phyloP scores from a whole-genome alignment of 805 yeast genomes.

The Starmerella lactis-condensi region DNA sequence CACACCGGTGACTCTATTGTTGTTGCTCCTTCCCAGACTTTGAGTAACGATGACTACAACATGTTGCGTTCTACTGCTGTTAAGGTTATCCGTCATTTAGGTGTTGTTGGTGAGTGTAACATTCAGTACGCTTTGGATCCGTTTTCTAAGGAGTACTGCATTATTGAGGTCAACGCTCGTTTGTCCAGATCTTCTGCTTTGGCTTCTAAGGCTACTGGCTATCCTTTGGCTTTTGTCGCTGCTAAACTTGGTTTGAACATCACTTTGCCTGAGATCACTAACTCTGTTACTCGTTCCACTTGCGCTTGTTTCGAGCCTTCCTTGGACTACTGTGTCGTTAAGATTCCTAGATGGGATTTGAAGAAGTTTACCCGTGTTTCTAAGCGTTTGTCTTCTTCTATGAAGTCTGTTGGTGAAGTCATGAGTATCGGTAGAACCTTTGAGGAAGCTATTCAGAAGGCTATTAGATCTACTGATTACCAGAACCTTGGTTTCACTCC shows the following conservation, averaged over 20 bases:
- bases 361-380: constrained; percentile 89
- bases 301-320: constrained; percentile 97
- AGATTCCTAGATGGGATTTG: constrained; percentile 98
- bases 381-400: constrained; percentile 67
- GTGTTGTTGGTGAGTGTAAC: constrained; percentile 98
- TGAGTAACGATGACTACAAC: constrained; percentile 90
- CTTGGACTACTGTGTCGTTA: constrained; percentile 86
- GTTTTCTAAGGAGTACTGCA: constrained; percentile 81
- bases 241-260: constrained; percentile 89
- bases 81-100: constrained; percentile 88
- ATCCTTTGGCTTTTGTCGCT: constrained; percentile 94
- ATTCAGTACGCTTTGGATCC: constrained; percentile 94
- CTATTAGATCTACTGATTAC: constrained; percentile 88
- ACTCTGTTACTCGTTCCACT: constrained; percentile 83
- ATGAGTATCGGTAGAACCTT: constrained; percentile 95
- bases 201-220: constrained; percentile 97
- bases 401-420: constrained; percentile 98
- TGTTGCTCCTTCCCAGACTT: constrained; percentile 95
- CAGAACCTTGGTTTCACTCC: constrained; percentile 81
- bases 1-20: constrained; percentile 99
- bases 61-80: constrained; percentile 97
- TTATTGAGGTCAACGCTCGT: constrained; percentile 95
- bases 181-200: constrained; percentile 95
- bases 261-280: constrained; percentile 76
- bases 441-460: constrained; percentile 95